Evolutionary conservation across 2,329 filamentous ascomycete species (phyloP), one percentile per base, ranked within the genome.

Genomic region (Sclerotinia borealis): DNA sequence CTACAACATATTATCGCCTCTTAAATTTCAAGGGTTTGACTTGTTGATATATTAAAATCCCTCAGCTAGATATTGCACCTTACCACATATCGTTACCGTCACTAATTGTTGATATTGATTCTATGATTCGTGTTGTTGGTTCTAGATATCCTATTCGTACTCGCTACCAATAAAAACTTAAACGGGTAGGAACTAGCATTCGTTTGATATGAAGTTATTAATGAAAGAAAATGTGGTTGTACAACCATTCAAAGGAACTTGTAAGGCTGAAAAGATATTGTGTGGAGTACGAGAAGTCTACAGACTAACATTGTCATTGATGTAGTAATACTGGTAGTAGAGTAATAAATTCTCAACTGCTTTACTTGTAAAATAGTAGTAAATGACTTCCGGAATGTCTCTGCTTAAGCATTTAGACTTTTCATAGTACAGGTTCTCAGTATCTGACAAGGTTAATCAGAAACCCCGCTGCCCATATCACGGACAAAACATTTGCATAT

Each of bases 181-280:
- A 45, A 17, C 3, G 9, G n/a, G 10, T 17, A n/a, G n/a, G n/a
- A n/a, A n/a, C n/a, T n/a, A n/a, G n/a, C n/a, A 19, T 7, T 19
- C 13, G 22, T 13, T 43, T 36, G 1, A 45, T 31, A 31, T 31
- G 37, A 51, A n/a, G 22, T 31, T 49, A 13, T 15, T 13, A 13
- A 19, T 13, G n/a, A 29, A 47, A 31, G 27, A 34, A 34, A 11
- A 13, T 37, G 36, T 19, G 34, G 47, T 52, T 22, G 47, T n/a
- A 54, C 48, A 41, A 13, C 45, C 25, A 9, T 49, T 37, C 19
- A 45, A 41, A 43, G 45, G 27, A 55, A 47, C n/a, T 55, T 55
- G 49, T 61, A 61, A 61, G 59, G 59, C 59, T 61, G 59, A 61
- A 52, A 52, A 19, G 36, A 17, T 52, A 52, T 22, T 49, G 27